A percentile compares a stretch with the other conserved stretches of the same genome.
Evolutionary conservation across 2,329 filamentous ascomycete species (phyloP).

Genomic region (Moelleriella libera): DNA sequence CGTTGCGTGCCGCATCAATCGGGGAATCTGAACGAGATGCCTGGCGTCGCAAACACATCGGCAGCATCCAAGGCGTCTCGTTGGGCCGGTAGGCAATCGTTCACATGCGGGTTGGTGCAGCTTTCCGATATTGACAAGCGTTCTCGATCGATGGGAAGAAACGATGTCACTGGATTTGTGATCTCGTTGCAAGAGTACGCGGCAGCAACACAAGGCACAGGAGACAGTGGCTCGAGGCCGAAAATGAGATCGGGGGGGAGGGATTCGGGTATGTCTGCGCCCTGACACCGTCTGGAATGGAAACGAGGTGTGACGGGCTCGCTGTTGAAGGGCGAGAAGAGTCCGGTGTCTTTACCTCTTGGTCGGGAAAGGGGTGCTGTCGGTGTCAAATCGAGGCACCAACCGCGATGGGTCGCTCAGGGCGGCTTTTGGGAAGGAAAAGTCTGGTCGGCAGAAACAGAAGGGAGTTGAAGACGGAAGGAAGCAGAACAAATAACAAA

Average conservation of each 20-base stretch:
- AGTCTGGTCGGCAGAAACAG: too few species aligned
- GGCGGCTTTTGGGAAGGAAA: too few species aligned
- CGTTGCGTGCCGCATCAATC: slow-evolving; percentile 1
- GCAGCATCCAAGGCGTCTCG: too few species aligned
- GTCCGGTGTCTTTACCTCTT: background rate
- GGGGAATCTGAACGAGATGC: background rate
- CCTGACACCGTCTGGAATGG: background rate
- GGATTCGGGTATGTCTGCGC: background rate
- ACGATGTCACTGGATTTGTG: background rate
- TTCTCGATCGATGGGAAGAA: background rate
- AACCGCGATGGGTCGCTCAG: background rate
- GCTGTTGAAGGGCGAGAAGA: background rate
- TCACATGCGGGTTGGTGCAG: too few species aligned
- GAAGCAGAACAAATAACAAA: too few species aligned
- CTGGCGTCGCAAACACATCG: background rate
- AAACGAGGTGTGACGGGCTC: background rate
- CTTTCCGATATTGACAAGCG: too few species aligned
- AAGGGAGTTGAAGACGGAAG: too few species aligned
- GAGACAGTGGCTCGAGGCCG: background rate
- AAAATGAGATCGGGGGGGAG: background rate
- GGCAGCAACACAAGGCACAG: background rate
- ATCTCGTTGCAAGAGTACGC: background rate
- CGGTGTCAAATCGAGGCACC: background rate
- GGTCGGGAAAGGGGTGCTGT: background rate
- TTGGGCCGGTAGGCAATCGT: too few species aligned